Conservation (phyloP, 257 asterid genomes). For the Haberlea rhodopensis region DNA sequence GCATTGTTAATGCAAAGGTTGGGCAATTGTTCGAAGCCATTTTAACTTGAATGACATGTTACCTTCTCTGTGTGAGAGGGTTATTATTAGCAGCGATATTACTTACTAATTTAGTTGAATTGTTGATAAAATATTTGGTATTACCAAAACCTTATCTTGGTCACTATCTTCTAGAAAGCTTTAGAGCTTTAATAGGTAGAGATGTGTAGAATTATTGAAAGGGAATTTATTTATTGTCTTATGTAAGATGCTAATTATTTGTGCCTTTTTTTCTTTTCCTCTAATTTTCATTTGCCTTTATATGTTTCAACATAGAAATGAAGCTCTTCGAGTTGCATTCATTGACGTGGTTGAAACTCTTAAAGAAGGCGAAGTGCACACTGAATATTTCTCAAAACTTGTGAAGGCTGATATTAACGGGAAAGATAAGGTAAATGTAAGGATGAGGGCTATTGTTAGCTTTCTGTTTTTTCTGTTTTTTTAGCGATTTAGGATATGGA, state of each 20-base stretch:
- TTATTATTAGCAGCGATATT: conserved; percentile 3
- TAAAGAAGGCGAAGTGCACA: conserved; percentile 75
- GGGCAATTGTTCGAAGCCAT: conserved; percentile 9
- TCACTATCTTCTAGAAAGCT: conserved; percentile 4
- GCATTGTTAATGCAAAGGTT: conserved; percentile 98
- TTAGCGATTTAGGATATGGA: too few species aligned
- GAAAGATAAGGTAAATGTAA: conserved; percentile 75
- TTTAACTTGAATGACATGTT: conserved; percentile 19
- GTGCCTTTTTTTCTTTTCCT: conserved; percentile 7
- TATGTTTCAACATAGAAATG: conserved; percentile 52
- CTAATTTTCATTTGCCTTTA: conserved; percentile 9
- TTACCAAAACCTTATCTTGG: not conserved
- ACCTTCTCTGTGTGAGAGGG: not conserved
- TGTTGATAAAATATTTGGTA: not conserved
- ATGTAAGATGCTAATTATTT: conserved; percentile 17
- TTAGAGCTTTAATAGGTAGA: conserved; percentile 23
- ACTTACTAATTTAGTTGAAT: conserved; percentile 7
- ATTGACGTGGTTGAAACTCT: conserved; percentile 90
- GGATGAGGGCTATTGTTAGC: not conserved
- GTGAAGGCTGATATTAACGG: conserved; percentile 95
- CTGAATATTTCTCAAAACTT: conserved; percentile 85
- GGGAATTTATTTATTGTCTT: not conserved
- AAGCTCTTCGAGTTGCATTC: conserved; percentile 98
- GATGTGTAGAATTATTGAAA: not conserved
- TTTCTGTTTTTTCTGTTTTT: not conserved